Evolutionary conservation across 768 basidiomycete genomes (phyloP).

Genomic region (Leccinum truebloodii): DNA sequence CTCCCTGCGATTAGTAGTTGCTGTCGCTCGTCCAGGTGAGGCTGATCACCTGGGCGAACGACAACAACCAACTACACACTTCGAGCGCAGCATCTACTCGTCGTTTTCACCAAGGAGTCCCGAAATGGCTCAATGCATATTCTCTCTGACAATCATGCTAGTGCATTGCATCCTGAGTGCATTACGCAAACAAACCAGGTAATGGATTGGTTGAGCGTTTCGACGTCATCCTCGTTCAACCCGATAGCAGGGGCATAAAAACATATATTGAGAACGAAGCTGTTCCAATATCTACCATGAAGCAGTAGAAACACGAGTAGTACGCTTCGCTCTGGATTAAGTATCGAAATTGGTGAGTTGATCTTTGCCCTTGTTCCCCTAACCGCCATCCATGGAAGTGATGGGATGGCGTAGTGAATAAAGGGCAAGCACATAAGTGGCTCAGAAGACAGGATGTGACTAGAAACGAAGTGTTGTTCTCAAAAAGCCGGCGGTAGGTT

Average conservation of each 20-base stretch:
- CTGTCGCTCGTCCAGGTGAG: no score
- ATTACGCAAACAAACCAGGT: no score
- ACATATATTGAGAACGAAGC: constrained; percentile 6
- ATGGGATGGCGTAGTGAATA: constrained; percentile 76
- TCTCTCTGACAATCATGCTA: no score
- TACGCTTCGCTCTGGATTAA: constrained; percentile 22
- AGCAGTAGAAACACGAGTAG: constrained; percentile 15
- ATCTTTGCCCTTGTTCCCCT: constrained; percentile 87
- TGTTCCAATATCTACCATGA: constrained; percentile 25
- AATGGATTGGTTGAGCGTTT: neutral
- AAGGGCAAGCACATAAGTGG: constrained; percentile 38
- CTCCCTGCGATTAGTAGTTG: no score
- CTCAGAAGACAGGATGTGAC: neutral
- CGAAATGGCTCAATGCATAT: no score
- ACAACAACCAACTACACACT: no score
- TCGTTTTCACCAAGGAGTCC: no score
- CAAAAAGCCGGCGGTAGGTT: no score
- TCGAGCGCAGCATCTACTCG: no score
- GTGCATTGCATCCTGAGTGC: no score
- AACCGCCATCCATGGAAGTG: constrained; percentile 53
- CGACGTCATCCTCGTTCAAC: neutral
- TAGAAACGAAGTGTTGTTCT: no score
- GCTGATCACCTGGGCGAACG: no score
- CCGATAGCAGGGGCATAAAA: neutral
- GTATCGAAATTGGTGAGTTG: constrained; percentile 25